Evolutionary conservation across 1,284 basidiomycete genomes (phyloP).

Genomic region (Cutaneotrichosporon curvatum): DNA sequence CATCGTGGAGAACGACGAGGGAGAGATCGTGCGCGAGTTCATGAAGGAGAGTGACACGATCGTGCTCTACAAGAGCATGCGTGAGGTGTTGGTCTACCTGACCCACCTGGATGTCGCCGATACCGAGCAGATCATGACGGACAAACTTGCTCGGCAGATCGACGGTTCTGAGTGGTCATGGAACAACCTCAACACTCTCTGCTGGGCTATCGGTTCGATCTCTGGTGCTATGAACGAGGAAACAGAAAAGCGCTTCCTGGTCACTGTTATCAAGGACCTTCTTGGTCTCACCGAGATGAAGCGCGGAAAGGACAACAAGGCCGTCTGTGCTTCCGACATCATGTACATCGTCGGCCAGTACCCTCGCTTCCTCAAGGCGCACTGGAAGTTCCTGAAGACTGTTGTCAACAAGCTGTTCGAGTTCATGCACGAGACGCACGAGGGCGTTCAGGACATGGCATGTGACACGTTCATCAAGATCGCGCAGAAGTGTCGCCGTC

Average conservation of each 20-base stretch:
- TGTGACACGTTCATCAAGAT: conserved; percentile 99
- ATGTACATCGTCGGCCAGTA: conserved; percentile 99
- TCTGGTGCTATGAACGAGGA: conserved; percentile 99
- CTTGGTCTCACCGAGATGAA: conserved; percentile 97
- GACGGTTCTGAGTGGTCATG: conserved; percentile 98
- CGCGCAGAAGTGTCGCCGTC: conserved; percentile 94
- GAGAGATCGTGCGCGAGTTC: conserved; percentile 98
- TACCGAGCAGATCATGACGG: conserved; percentile 93
- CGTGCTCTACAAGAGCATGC: conserved; percentile 98
- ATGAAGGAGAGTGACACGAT: conserved; percentile 99
- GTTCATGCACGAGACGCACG: conserved; percentile 99
- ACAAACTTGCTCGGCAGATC: conserved; percentile 94
- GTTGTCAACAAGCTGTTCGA: conserved; percentile 99
- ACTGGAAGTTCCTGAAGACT: conserved; percentile 99
- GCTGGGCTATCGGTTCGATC: conserved; percentile 99
- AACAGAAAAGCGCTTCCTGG: conserved; percentile 96
- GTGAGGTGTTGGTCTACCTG: conserved; percentile 91
- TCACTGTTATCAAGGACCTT: conserved; percentile 98
- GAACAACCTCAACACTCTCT: conserved; percentile 98
- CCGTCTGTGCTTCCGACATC: conserved; percentile 98
- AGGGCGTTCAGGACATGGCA: conserved; percentile 99
- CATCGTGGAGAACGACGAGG: conserved; percentile 96
- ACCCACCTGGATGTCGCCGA: conserved; percentile 95
- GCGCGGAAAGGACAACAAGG: conserved; percentile 99
- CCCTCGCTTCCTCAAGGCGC: conserved; percentile 97